Conservation (phyloP, 139 green algal species). For the Protoeuglena noctilucae region DNA sequence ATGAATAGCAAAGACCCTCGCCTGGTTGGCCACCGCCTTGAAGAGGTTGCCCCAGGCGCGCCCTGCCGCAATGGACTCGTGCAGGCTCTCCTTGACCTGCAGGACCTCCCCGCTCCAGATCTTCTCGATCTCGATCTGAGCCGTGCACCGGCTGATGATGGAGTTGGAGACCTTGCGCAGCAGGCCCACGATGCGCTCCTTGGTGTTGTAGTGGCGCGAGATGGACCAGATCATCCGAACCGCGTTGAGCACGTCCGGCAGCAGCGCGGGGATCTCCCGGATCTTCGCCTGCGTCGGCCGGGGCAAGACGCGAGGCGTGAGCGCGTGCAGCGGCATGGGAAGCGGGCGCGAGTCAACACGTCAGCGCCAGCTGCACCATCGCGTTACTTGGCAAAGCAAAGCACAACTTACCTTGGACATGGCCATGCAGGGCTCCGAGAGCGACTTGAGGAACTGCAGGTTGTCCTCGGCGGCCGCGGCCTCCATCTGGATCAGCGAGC, state of each 20-base stretch:
- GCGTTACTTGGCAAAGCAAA: no score
- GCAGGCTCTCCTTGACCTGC: conserved; percentile 16
- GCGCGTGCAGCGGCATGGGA: no score
- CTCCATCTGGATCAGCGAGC: conserved; percentile 51
- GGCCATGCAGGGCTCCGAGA: conserved; percentile 49
- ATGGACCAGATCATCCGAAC: conserved; percentile 72
- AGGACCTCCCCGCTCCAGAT: conserved; percentile 45
- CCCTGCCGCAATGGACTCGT: conserved; percentile 22
- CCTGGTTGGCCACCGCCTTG: background rate
- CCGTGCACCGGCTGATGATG: conserved; percentile 69
- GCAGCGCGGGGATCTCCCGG: conserved; percentile 44
- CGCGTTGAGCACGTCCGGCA: conserved; percentile 55
- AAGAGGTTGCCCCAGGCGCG: conserved; percentile 12
- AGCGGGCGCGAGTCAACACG: no score
- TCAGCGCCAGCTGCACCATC: no score
- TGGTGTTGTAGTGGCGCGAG: conserved; percentile 68
- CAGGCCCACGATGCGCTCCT: conserved; percentile 59
- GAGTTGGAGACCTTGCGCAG: conserved; percentile 65
- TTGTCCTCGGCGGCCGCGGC: conserved; percentile 66
- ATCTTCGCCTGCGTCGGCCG: no score
- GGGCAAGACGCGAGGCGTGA: no score
- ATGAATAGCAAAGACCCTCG: conserved; percentile 20
- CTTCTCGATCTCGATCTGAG: conserved; percentile 36
- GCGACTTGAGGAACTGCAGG: conserved; percentile 49
- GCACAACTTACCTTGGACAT: background rate